Evolutionary conservation across 495 filamentous ascomycete genomes (phyloP), one percentile per base, ranked within the genome.

Genomic region (Penicillium arizonense): DNA sequence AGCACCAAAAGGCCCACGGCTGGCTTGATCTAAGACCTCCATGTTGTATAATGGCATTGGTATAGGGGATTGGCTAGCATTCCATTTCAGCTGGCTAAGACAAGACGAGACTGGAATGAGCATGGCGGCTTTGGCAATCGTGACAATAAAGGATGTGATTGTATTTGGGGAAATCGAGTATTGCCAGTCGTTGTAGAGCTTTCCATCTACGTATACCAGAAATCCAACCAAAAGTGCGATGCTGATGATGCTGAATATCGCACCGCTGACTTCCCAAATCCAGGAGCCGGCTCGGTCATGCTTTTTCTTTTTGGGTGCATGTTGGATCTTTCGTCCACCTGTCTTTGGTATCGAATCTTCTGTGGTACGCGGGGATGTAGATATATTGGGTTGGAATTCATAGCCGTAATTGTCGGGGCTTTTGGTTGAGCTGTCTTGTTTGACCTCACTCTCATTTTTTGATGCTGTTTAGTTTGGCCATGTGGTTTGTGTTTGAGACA

Each of bases 21-120:
- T 56, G 12, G 47, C 53, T 18, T 56, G 42, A 11, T 56, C 53
- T 9, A 56, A 8, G 3, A 41, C 41, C n/a, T 56, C 47, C 12
- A 56, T 40, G 6, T 50, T 5, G 12, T 51, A 51, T 8, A 56
- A 42, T 5, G 46, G 47, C 3, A n/a, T 13, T 14, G 46, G 33
- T 18, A 18, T 18, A 18, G 18, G 18, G n/a, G 16, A 34, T 23
- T 41, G 41, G 28, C 13, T 23, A 11, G 24, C 41, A 14, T 40
- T 51, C 53, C 53, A 56, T 35, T 56, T 56, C 6, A 56, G 42
- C 28, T 56, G 53, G 16, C 53, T 16, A 3, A 56, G 53, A 26
- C 53, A 56, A 3, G 53, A 28, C 1, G 53, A 51, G 5, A 56
- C 47, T 12, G 47, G 5, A 9, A 51, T 26, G 3, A 56, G 40